Base-by-base conservation (phyloP, 176 grass and related monocot genomes). In the Hordeum marinum region DNA sequence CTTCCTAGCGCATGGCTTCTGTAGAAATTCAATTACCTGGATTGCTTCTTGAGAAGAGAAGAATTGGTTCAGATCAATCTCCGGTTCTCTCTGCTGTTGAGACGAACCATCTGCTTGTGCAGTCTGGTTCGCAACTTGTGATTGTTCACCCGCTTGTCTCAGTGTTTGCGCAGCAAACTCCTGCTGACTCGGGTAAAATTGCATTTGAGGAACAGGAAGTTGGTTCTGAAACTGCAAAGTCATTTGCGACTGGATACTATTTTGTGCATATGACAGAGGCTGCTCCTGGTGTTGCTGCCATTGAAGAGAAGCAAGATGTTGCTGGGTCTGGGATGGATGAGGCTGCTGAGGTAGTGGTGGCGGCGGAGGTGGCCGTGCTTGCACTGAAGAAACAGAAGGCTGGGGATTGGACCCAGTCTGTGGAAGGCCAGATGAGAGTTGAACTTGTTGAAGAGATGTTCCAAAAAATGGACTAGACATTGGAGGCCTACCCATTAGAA, bases 41-140 rank as follows among this genome's bases (percentile, higher is more conserved):
- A 98, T 98, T 64, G 96, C 96, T 90, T 98, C 96, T 67, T 89
- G 91, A 78, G 96, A 95, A 14, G 93, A 93, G 84, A 98, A 98
- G 61, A 92, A 84, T 60, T 92, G 85, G 8, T 94, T 90, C 77
- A 98, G 91, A 78, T 90, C 90, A 15, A 94, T 81, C 31, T 80
- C 93, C 23, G 83, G 61, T 14, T 92, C 88, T 45, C 63, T 82
- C 65, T 88, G 93, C 75, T 94, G 93, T 74, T 87, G 84, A 63
- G 80, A 68, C 6, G 70, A 78, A 80, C 48, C 77, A 70, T 89
- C 92, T 76, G 50, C 89, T 87, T 88, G 90, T 34, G 77, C 15
- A 90, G 73, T 72, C 43, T 90, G 93, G 83, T 65, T 90, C 24
- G 57, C 82, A 69, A 77, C 74, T 35, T 88, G 82, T 17, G 71